Evolutionary conservation across 176 grass and related monocot genomes (phyloP).

Genomic region (Juncus effusus): DNA sequence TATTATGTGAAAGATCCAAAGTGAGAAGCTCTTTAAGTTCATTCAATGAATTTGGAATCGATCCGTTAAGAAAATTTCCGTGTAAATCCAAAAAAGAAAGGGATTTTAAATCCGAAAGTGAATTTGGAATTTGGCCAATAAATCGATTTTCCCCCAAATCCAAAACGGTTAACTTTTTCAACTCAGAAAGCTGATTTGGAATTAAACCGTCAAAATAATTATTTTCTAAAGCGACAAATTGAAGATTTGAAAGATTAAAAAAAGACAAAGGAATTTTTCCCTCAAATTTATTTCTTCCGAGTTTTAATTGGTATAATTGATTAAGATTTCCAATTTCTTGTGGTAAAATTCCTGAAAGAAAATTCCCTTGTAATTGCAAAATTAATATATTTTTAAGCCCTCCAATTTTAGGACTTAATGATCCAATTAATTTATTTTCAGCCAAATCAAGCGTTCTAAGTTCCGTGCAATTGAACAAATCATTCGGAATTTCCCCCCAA

Average conservation of each 20-base stretch:
- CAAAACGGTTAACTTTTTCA: slow-evolving; percentile 41
- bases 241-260: slow-evolving; percentile 44
- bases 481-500: slow-evolving; percentile 52
- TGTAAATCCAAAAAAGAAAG: slow-evolving; percentile 64
- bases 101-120: slow-evolving; percentile 39
- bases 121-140: slow-evolving; percentile 44
- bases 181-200: slow-evolving; percentile 37
- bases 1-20: slow-evolving; percentile 75
- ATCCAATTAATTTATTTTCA: slow-evolving; percentile 43
- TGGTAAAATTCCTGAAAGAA: slow-evolving; percentile 52
- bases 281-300: slow-evolving; percentile 40
- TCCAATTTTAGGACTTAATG: slow-evolving; percentile 42
- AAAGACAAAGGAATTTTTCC: slow-evolving; percentile 43
- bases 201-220: slow-evolving; percentile 46
- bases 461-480: slow-evolving; percentile 51
- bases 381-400: slow-evolving; percentile 27
- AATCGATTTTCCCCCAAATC: slow-evolving; percentile 49
- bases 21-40: slow-evolving; percentile 41
- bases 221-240: slow-evolving; percentile 34
- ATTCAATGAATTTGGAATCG: slow-evolving; percentile 46
- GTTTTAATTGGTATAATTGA: slow-evolving; percentile 27
- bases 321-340: slow-evolving; percentile 66
- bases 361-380: slow-evolving; percentile 51
- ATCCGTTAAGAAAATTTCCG: slow-evolving; percentile 53
- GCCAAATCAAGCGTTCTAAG: slow-evolving; percentile 39